Percentiles rank a stretch among this genome's conserved stretches.
phyloP scores from a whole-genome alignment of 2,329 filamentous ascomycete genomes.

The Sporothrix pseudoabietina region DNA sequence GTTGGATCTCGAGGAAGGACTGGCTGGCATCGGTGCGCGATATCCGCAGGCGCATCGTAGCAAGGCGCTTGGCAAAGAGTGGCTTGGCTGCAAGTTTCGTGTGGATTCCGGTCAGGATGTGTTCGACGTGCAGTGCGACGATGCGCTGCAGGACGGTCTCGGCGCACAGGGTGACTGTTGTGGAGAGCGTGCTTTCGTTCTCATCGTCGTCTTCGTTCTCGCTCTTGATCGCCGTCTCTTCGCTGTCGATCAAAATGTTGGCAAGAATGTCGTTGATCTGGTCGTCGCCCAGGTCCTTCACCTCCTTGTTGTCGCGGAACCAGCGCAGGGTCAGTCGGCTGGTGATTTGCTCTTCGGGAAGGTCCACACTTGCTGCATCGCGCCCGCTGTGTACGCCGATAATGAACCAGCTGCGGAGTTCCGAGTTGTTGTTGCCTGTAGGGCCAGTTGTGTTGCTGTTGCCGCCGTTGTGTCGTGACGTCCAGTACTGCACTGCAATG shows the following conservation, averaged over 20 bases:
- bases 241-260: conserved; percentile 51
- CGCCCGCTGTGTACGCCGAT: conserved; percentile 65
- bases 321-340: conserved; percentile 70
- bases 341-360: conserved; percentile 48
- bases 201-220: neutral
- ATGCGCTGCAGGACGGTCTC: conserved; percentile 73
- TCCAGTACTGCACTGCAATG: conserved; percentile 90
- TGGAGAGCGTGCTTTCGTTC: neutral
- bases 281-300: conserved; percentile 59
- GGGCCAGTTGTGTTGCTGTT: neutral
- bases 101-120: conserved; percentile 69
- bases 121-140: conserved; percentile 72
- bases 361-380: conserved; percentile 25
- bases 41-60: conserved; percentile 59
- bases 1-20: conserved; percentile 68
- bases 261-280: conserved; percentile 53
- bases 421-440: conserved; percentile 43
- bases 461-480: conserved; percentile 53
- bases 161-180: conserved; percentile 63
- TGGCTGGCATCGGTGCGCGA: conserved; percentile 65
- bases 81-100: conserved; percentile 60
- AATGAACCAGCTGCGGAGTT: conserved; percentile 73
- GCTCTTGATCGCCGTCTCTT: neutral
- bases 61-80: conserved; percentile 62
- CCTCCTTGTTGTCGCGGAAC: conserved; percentile 80